Percentiles rank a stretch among this genome's conserved stretches.
phyloP scores from a whole-genome alignment of 164 flowering plant species.

The Brasenia schreberi region DNA sequence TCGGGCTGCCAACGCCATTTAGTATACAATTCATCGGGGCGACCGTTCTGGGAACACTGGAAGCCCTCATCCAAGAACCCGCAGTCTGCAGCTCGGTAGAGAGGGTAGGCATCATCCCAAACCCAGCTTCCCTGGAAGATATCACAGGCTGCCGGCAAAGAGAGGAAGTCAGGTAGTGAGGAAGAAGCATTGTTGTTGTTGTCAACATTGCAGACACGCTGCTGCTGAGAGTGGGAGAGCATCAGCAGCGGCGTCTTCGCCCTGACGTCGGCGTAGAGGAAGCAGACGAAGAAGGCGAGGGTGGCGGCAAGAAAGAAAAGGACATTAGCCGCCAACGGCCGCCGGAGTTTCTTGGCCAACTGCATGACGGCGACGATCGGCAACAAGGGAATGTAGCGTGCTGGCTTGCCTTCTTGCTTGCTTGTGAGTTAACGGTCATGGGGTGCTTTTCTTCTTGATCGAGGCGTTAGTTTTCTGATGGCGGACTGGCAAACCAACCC shows the following conservation, averaged over 20 bases:
- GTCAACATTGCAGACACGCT: background rate
- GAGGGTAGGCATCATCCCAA: constrained; percentile 70
- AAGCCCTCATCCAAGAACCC: constrained; percentile 59
- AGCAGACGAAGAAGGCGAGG: background rate
- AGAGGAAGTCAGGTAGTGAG: background rate
- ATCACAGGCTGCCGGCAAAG: constrained; percentile 22
- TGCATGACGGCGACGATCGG: no score
- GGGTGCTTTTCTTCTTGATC: no score
- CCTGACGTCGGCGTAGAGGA: background rate
- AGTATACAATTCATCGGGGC: constrained; percentile 64
- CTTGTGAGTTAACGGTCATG: no score
- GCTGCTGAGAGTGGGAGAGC: background rate
- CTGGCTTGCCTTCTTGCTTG: no score
- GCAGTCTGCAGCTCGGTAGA: constrained; percentile 60
- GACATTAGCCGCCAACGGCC: background rate
- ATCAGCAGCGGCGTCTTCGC: background rate
- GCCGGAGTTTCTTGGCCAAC: no score
- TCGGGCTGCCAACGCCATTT: constrained; percentile 98
- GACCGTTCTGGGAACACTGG: constrained; percentile 64
- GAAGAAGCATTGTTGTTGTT: background rate
- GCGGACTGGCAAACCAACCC: no score
- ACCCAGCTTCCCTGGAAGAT: constrained; percentile 70
- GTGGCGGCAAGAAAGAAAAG: background rate
- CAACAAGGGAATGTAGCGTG: no score
- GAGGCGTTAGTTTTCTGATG: no score